These are phyloP conservation scores for Brettanomyces anomalus DNA, from an alignment of 805 yeast species.

Conservation along the genomic window DNA sequence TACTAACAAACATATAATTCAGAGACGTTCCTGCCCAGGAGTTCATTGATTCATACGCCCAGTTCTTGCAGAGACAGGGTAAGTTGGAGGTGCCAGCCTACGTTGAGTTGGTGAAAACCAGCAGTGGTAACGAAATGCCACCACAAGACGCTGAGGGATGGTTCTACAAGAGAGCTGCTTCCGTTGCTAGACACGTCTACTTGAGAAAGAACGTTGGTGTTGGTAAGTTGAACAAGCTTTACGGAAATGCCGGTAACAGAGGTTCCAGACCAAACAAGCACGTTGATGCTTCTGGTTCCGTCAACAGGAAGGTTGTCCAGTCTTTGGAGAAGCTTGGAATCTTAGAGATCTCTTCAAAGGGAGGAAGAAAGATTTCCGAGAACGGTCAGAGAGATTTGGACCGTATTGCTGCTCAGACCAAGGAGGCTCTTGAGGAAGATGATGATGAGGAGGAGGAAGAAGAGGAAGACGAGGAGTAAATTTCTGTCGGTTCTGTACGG, in stretches of 20 bases:
- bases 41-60: constrained; percentile 98
- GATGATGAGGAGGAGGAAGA: constrained; percentile 41
- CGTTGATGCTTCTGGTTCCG: constrained; percentile 97
- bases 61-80: constrained; percentile 99
- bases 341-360: constrained; percentile 91
- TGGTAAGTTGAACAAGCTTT: constrained; percentile 96
- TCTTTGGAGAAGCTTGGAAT: constrained; percentile 98
- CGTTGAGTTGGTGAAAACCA: constrained; percentile 99
- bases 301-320: constrained; percentile 98
- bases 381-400: constrained; percentile 99
- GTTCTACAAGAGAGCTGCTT: constrained; percentile 99
- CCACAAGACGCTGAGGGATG: constrained; percentile 99
- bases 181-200: constrained; percentile 99
- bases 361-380: constrained; percentile 99
- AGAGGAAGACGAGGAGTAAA: constrained; percentile 1
- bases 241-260: constrained; percentile 99
- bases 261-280: constrained; percentile 98
- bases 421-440: constrained; percentile 77
- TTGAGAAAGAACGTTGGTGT: constrained; percentile 99
- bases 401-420: constrained; percentile 99
- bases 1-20: constrained; percentile 14
- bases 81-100: constrained; percentile 99
- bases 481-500: background rate
- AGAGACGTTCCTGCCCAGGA: constrained; percentile 99
- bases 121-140: constrained; percentile 98